Conservation (phyloP, 176 grass and related monocot species). For the Saccharum officinarum region DNA sequence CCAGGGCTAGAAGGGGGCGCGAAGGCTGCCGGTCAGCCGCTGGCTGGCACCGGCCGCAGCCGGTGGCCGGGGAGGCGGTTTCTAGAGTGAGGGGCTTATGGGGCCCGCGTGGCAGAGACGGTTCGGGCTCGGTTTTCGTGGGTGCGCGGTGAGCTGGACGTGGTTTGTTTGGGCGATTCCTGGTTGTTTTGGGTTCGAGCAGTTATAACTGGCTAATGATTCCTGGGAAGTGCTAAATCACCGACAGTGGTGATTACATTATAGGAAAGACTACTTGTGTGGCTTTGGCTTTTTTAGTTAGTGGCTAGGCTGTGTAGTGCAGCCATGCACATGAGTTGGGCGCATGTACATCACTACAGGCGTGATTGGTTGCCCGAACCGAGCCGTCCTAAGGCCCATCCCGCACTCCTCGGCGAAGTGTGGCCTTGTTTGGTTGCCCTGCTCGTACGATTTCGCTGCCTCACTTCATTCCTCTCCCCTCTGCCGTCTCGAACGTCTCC, state of each 20-base stretch:
- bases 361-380: no score
- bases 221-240: conserved; percentile 15
- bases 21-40: conserved; percentile 33
- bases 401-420: rapidly evolving
- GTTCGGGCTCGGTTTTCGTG: not conserved
- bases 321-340: not conserved
- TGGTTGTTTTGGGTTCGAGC: not conserved
- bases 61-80: conserved; percentile 37
- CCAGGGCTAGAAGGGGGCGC: conserved; percentile 14
- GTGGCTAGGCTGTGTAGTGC: not conserved
- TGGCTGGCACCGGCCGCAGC: conserved; percentile 21
- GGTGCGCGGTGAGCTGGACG: conserved; percentile 38
- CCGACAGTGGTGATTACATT: conserved; percentile 13
- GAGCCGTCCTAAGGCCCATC: no score
- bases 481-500: no score
- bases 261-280: not conserved
- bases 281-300: not conserved
- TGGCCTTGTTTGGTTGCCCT: no score
- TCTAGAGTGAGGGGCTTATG: not conserved
- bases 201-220: conserved; percentile 34
- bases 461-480: no score
- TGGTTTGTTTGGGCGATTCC: not conserved
- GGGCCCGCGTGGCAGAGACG: conserved; percentile 9
- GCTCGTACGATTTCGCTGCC: no score
- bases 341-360: not conserved